Base-by-base conservation (phyloP, 1,284 basidiomycete genomes). In the Ustilago vetiveriae region DNA sequence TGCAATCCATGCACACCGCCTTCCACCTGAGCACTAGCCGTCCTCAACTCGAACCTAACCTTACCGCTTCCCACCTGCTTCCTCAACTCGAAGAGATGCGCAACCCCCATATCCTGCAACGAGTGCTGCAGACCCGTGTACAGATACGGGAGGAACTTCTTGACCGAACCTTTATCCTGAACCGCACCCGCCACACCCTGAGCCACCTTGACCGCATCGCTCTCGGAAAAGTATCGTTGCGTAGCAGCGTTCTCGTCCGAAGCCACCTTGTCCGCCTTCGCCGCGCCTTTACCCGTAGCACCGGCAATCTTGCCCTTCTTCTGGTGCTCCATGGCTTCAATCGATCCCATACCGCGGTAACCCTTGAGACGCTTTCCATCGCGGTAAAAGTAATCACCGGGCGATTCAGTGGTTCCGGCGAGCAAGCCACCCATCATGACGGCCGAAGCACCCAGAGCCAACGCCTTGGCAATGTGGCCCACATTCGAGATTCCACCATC, bases 371-470 rank as follows among this genome's bases (percentile, higher is more conserved):
- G 90, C 86, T 97, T 95, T 74, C 95, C 95, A 77, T 98, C 94
- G 82, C 97, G 93, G 84, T 95, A 97, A 83, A 95, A 98, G 86
- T 97, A 99, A 84, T 98, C 94, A 74, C 96, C 96, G 0, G 96
- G 95, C 1, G 94, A 93, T 83, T 99, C 95, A 67, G 92, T 90
- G 39, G 95, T 98, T 30, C 96, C 95, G 16, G 95, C 96, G 24
- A 99, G 86, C 52, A 98, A 84, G 22, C 94, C 92, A 49, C 95
- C 95, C 95, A 98, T 98, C 95, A 98, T 98, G 64, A 98, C 94
- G 7, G 92, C 94, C 23, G 90, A 89, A 6, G 95, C 95, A 58
- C 95, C 95, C 23, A 99, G 88, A 5, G 93, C 86, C 42, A 98
- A 85, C 3, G 95, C 95, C 85, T 99, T 99, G 82, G 97, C 94